Evolutionary conservation across 108 stramenopile species (phyloP).

Genomic region (Cyclotella atomus): DNA sequence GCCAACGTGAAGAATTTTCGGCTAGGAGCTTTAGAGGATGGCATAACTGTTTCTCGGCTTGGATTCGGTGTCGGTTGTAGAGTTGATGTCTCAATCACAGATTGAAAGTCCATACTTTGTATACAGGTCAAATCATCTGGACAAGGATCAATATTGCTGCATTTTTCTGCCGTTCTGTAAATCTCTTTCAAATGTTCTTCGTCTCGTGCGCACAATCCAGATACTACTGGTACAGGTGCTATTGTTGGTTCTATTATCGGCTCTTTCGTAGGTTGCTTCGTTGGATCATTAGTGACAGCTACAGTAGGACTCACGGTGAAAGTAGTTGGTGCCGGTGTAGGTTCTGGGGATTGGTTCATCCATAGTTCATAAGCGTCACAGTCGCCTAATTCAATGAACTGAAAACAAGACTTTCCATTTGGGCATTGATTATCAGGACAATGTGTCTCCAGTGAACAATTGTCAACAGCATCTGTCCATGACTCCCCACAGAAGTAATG

Average conservation of each 20-base stretch:
- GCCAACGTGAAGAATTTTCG: background rate
- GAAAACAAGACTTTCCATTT: conserved; percentile 12
- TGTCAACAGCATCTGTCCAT: conserved; percentile 3
- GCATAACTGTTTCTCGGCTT: background rate
- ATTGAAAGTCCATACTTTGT: background rate
- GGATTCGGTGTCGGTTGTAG: background rate
- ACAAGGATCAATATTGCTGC: background rate
- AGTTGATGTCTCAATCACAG: background rate
- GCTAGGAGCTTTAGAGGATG: background rate
- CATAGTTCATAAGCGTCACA: conserved; percentile 25
- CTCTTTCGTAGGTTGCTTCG: background rate
- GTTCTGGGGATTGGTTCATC: background rate
- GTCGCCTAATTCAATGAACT: background rate
- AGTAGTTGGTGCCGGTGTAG: background rate
- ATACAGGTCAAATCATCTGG: conserved; percentile 4
- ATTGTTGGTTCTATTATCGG: background rate
- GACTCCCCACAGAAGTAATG: conserved; percentile 9
- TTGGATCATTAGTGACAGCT: background rate
- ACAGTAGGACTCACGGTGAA: background rate
- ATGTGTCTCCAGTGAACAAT: conserved; percentile 30
- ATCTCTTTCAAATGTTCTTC: background rate
- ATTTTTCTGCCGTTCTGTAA: background rate
- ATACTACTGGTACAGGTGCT: background rate
- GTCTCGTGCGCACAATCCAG: background rate
- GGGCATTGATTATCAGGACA: conserved; percentile 21